Evolutionary conservation across 2,329 filamentous ascomycete genomes (phyloP).

Genomic region (Fusarium liriodendri): DNA sequence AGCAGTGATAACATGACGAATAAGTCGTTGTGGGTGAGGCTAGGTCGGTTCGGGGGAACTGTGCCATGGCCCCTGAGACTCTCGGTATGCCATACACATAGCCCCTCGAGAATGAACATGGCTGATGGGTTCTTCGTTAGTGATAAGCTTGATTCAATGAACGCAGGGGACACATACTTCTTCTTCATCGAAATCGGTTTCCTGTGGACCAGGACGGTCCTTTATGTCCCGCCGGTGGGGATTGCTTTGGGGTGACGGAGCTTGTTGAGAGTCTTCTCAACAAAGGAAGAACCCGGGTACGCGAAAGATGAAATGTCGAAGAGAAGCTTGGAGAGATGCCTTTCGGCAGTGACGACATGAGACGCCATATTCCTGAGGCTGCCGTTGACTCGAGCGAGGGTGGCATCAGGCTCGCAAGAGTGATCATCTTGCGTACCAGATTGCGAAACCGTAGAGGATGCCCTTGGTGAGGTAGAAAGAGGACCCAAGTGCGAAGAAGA

Average conservation of each 20-base stretch:
- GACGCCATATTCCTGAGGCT: not conserved
- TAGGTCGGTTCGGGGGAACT: not conserved
- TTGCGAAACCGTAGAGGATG: not conserved
- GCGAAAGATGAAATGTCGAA: no score
- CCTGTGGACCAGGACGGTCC: not conserved
- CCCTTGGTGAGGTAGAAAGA: not conserved
- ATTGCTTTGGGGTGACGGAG: not conserved
- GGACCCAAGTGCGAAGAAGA: not conserved
- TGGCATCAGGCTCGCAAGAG: not conserved
- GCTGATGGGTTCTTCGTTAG: not conserved
- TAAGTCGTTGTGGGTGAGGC: not conserved
- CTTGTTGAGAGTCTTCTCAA: no score
- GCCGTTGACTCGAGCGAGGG: not conserved
- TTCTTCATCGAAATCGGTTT: not conserved
- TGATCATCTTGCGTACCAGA: not conserved
- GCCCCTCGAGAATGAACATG: not conserved
- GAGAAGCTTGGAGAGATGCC: no score
- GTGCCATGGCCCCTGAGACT: not conserved
- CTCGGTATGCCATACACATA: not conserved
- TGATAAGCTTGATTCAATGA: not conserved
- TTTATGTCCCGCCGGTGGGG: not conserved
- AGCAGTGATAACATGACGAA: not conserved
- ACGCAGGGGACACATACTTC: not conserved
- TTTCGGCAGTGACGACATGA: not conserved
- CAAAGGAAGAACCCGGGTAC: no score